Conservation (phyloP, 2,329 filamentous ascomycete species). For the Lasiodiplodia hormozganensis region DNA sequence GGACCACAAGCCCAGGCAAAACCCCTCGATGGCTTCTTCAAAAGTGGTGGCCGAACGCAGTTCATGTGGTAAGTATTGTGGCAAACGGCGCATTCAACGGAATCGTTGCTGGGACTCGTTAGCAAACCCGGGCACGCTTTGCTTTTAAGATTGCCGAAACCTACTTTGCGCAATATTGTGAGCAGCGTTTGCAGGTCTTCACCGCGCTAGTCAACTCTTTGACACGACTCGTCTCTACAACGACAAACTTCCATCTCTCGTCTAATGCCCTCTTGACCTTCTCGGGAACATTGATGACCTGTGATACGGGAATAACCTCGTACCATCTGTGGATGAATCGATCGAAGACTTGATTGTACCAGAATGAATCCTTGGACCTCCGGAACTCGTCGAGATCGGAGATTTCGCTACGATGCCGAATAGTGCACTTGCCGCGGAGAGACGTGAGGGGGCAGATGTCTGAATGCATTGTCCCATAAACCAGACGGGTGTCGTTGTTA, state of each 20-base stretch:
- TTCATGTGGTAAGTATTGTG: conserved; percentile 98
- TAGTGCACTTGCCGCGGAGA: conserved; percentile 90
- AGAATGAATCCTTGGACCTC: conserved; percentile 86
- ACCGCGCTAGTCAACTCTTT: conserved; percentile 96
- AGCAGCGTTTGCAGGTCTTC: conserved; percentile 94
- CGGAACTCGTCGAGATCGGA: conserved; percentile 82
- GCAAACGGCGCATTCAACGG: conserved; percentile 96
- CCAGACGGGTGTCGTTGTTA: conserved; percentile 85
- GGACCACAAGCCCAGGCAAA: conserved; percentile 98
- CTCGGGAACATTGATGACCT: conserved; percentile 94
- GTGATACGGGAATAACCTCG: conserved; percentile 89
- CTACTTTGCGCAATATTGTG: conserved; percentile 88
- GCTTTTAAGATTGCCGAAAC: conserved; percentile 41
- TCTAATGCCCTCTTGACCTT: conserved; percentile 95
- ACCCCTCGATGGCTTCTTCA: conserved; percentile 95
- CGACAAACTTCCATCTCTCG: conserved; percentile 94
- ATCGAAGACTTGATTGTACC: conserved; percentile 97
- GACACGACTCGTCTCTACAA: conserved; percentile 90
- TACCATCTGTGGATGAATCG: conserved; percentile 98
- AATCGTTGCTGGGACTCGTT: conserved; percentile 72
- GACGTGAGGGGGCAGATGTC: conserved; percentile 93
- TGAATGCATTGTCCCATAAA: conserved; percentile 98
- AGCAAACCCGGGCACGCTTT: conserved; percentile 29
- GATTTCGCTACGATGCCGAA: conserved; percentile 88
- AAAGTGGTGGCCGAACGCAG: conserved; percentile 87